phyloP scores from a whole-genome alignment of 2,329 filamentous ascomycete genomes.

The Cordyceps cateniannulata region DNA sequence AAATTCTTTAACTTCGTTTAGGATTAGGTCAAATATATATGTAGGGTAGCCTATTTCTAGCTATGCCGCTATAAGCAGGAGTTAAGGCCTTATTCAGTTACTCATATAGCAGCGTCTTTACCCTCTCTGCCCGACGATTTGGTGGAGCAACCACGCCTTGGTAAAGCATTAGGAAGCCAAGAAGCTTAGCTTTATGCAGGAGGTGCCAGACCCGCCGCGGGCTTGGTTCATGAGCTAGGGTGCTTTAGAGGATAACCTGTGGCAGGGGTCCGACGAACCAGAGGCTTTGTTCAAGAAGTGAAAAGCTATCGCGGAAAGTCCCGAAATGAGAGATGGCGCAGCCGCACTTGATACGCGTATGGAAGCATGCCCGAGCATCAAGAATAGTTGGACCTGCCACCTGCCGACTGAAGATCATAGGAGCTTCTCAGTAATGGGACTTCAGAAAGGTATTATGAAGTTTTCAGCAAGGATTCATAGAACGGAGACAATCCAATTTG shows the following conservation, averaged over 20 bases:
- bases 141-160: slow-evolving; percentile 40
- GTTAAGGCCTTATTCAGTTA: slow-evolving; percentile 42
- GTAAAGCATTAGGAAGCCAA: slow-evolving; percentile 23
- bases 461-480: no score
- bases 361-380: slow-evolving; percentile 15
- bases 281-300: slow-evolving; percentile 24
- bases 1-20: slow-evolving; percentile 38
- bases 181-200: no score
- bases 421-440: slow-evolving; percentile 11
- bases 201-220: slow-evolving; percentile 18
- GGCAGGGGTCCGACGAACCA: slow-evolving; percentile 21
- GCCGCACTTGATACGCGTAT: slow-evolving; percentile 16
- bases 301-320: slow-evolving; percentile 19
- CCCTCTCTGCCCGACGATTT: slow-evolving; percentile 40
- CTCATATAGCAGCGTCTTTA: slow-evolving; percentile 43
- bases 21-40: no score
- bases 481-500: no score
- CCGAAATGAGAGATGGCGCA: slow-evolving; percentile 12
- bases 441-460: slow-evolving; percentile 10
- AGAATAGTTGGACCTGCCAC: slow-evolving; percentile 19
- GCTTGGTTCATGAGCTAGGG: slow-evolving; percentile 30
- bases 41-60: no score
- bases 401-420: slow-evolving; percentile 21
- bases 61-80: no score
- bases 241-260: slow-evolving; percentile 24